A percentile compares a stretch with the other conserved stretches of the same genome.
Evolutionary conservation across 2,329 filamentous ascomycete genomes (phyloP).

Genomic region (Cytospora chrysosperma): DNA sequence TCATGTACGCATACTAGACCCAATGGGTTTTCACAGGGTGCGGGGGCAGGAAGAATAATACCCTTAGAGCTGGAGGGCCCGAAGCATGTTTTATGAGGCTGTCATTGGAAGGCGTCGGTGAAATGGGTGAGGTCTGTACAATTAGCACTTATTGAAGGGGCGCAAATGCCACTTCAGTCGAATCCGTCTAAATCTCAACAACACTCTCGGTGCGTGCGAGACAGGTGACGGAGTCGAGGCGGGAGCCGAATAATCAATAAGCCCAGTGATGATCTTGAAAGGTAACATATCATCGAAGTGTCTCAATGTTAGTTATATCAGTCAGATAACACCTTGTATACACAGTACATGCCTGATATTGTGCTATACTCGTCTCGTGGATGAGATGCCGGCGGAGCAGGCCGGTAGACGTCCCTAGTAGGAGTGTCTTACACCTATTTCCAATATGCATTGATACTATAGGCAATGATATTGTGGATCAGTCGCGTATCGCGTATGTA

Average conservation of each 20-base stretch:
- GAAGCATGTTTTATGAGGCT: background rate
- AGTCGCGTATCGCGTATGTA: too few species aligned
- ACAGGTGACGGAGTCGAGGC: background rate
- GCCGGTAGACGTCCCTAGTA: background rate
- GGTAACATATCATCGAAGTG: too few species aligned
- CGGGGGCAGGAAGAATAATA: background rate
- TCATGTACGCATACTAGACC: conserved; percentile 1
- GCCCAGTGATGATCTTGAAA: too few species aligned
- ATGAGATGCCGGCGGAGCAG: background rate
- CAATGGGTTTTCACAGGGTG: background rate
- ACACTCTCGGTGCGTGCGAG: background rate
- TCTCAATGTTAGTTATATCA: too few species aligned
- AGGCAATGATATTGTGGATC: background rate
- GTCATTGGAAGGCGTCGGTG: background rate
- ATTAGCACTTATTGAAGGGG: background rate
- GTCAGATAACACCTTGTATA: too few species aligned
- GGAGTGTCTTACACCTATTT: background rate
- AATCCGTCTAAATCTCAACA: background rate
- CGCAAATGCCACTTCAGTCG: background rate
- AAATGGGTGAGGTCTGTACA: background rate
- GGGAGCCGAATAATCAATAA: background rate
- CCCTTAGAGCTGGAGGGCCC: background rate
- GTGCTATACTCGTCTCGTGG: too few species aligned
- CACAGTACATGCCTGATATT: too few species aligned
- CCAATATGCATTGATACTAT: background rate